Evolutionary conservation across 1,139 yeast species (phyloP), one percentile per base, ranked within the genome.

Genomic region (Nakaseomyces uthaithaninus): DNA sequence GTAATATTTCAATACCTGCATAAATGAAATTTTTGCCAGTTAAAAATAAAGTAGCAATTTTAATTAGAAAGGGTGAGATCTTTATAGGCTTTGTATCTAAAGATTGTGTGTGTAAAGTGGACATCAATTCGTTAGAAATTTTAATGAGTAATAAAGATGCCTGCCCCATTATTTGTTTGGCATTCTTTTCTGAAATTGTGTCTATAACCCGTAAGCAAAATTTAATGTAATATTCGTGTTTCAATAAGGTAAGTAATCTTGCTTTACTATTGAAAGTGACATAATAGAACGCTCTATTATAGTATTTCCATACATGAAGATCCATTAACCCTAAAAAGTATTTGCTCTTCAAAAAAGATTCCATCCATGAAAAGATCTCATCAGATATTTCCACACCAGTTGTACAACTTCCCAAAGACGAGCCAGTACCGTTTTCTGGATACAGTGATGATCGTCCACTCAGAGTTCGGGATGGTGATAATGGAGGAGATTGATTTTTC

Each of bases 241-340:
- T 31, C 19, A 40, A 28, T 33, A 45, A 35, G 14, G 28, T 37
- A 12, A 40, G 35, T 14, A 43, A 16, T n/a, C 41, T 28, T 12
- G 27, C 11, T 35, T 41, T 45, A 30, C 42, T 42, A 35, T 39
- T 33, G 26, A 43, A 45, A 4, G 45, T 43, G 7, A 46, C 41
- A 35, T 45, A 46, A 37, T 42, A 44, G 25, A 43, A 45, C 12
- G 35, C 50, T 23, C 43, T 47, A 17, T 50, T 45, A 27, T 49
- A 54, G 38, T 55, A 55, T 30, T 53, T 55, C 55, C 57, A 55
- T 20, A 49, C 42, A 36, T 50, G 53, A 20, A 45, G 20, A 33
- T 51, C 46, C 27, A 31, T 31, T 10, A 31, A 20, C 4, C 31
- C 16, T 26, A 33, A 12, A 16, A 33, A 24, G 24, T 34, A 20